Base-by-base conservation (phyloP, 768 basidiomycete species). In the Boletus sensibilis region DNA sequence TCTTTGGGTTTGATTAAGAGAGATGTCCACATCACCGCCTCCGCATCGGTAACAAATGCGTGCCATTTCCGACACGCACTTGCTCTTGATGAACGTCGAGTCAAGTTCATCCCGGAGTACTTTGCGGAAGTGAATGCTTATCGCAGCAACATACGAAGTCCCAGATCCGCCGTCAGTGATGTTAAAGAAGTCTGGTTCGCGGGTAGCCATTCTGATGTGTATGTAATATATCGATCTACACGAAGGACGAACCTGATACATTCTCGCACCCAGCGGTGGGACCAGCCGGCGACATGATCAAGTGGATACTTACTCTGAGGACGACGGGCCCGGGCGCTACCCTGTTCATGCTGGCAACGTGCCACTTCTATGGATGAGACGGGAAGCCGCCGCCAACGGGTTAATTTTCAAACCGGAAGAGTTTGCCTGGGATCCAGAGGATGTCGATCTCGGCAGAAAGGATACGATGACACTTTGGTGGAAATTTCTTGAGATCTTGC, bases 1-100 rank as follows among this genome's bases (percentile, higher is more conserved):
- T 60, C 60, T 3, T 13, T 60, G 14, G 53, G 58, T 8, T 33
- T 61, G 4, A 4, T 53, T 6, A 50, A 52, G 20, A 33, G 37
- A 49, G 37, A 58, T 0, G 58, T 61, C 4, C 34, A 45, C 14
- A 10, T 62, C 20, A 50, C 60, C 2, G 16, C 43, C 1, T 60
- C 58, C 10, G 42, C 60, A 2, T 34, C 59, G 1, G 60, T 47
- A 5, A 55, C 43, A 21, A 45, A 60, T 7, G 48, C 60, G 7
- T 62, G 54, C 14, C 58, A 53, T 49, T 56, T 62, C 37, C 58
- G 60, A 29, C 60, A 60, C 12, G 54, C 58, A 2, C 60, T 61
- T 16, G 53, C 53, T 31, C 58, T 61, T 27, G 60, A 61, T 29
- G 60, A 60, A n/a, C 39, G 33, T 39, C 53, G 60, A 21, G 60